A percentile compares a stretch with the other conserved stretches of the same genome.
phyloP scores from a whole-genome alignment of 202 grass and related monocot species.

The Schoenoplectus tabernaemontani region DNA sequence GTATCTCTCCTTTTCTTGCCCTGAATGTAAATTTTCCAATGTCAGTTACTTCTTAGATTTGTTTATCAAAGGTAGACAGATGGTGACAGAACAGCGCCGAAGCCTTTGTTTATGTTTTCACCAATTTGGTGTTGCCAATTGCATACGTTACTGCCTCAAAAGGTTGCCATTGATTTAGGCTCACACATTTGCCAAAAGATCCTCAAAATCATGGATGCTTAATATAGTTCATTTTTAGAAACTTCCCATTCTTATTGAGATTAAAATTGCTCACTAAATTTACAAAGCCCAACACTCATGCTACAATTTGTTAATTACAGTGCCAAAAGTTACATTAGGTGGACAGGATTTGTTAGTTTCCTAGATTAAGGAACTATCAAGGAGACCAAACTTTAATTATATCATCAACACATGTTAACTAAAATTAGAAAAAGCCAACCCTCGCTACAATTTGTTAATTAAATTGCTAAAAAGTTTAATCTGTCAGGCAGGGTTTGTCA shows the following conservation, averaged over 20 bases:
- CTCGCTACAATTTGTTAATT: neutral
- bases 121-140: neutral
- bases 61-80: neutral
- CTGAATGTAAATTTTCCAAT: slow-evolving; percentile 23
- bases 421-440: neutral
- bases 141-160: neutral
- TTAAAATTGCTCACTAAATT: neutral
- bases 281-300: neutral
- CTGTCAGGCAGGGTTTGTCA: neutral
- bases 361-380: neutral
- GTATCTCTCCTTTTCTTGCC: slow-evolving; percentile 94
- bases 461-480: neutral
- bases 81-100: neutral
- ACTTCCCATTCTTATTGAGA: neutral
- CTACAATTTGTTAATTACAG: neutral
- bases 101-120: neutral
- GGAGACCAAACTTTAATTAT: neutral
- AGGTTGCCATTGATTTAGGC: neutral
- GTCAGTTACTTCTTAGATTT: neutral
- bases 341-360: neutral
- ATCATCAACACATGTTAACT: neutral
- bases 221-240: neutral
- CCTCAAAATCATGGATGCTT: neutral
- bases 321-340: neutral
- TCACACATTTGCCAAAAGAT: neutral